Conservation (phyloP, 495 filamentous ascomycete genomes). For the Penicillium cosmopolitanum region DNA sequence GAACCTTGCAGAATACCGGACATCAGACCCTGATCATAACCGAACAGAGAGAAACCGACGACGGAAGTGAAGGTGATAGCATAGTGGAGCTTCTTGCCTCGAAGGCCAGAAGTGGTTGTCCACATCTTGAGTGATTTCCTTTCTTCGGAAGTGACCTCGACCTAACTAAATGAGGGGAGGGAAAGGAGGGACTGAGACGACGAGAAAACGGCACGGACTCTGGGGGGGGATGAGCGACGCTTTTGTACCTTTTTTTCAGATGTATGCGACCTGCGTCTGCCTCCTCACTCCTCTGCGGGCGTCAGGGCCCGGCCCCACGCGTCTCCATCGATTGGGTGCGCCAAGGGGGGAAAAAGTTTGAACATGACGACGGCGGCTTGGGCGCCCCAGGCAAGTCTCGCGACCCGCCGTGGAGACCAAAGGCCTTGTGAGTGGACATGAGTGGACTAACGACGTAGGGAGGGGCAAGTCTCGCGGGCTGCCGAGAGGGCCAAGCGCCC, state of each 20-base stretch:
- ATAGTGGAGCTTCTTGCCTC: conserved; percentile 39
- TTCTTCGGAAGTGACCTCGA: conserved; percentile 1
- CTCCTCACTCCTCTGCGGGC: conserved; percentile 8
- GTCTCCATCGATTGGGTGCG: conserved; percentile 9
- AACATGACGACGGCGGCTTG: conserved; percentile 23
- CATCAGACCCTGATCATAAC: conserved; percentile 76
- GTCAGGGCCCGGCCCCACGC: conserved; percentile 2
- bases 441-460: not conserved
- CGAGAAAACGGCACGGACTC: conserved; percentile 8
- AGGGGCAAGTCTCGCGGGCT: conserved; percentile 7
- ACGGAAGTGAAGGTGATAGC: conserved; percentile 46
- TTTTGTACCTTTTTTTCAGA: conserved; percentile 14
- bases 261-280: not conserved
- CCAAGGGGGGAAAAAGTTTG: conserved; percentile 17
- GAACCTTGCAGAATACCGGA: conserved; percentile 74
- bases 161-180: conserved; percentile 6
- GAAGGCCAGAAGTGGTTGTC: conserved; percentile 41
- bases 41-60: conserved; percentile 74
- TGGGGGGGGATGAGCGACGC: conserved; percentile 8
- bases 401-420: conserved; percentile 17
- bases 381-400: conserved; percentile 23
- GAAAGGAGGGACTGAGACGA: conserved; percentile 11
- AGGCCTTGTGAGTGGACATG: not conserved
- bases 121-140: conserved; percentile 36
- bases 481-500: conserved; percentile 11